Percentiles rank a stretch among this genome's conserved stretches.
Evolutionary conservation across 1,284 basidiomycete species (phyloP).

Genomic region (Coniophora puteana): DNA sequence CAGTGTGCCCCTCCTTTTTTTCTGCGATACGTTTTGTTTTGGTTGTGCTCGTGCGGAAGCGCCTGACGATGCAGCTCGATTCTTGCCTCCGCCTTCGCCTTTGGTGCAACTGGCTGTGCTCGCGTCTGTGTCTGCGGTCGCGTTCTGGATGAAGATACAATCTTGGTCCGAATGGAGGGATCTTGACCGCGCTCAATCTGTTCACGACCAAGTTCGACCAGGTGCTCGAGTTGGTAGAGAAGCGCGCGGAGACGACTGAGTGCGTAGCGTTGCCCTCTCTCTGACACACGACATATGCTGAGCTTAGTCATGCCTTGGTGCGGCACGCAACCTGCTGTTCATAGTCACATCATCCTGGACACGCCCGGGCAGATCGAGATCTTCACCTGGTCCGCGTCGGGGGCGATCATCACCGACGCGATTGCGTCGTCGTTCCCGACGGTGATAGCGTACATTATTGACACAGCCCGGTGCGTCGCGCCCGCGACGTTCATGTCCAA

Average conservation of each 20-base stretch:
- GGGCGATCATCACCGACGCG: conserved; percentile 98
- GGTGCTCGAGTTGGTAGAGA: conserved; percentile 90
- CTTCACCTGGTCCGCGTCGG: conserved; percentile 99
- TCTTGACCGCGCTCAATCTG: conserved; percentile 93
- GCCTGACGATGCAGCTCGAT: too few species aligned
- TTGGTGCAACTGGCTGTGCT: conserved; percentile 8
- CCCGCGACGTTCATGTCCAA: conserved; percentile 99
- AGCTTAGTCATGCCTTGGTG: conserved; percentile 1
- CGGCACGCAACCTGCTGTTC: not conserved
- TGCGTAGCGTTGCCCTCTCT: conserved; percentile 39
- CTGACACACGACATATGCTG: conserved; percentile 1
- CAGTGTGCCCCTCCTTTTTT: conserved; percentile 53
- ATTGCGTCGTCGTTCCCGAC: conserved; percentile 91
- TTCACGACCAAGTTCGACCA: conserved; percentile 99
- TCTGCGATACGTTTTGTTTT: too few species aligned
- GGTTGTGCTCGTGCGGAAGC: too few species aligned
- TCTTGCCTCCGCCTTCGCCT: conserved; percentile 10
- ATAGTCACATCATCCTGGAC: conserved; percentile 90
- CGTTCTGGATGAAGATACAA: conserved; percentile 71
- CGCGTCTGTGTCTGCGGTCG: conserved; percentile 16
- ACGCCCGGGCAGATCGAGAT: conserved; percentile 99
- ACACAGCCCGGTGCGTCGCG: conserved; percentile 92
- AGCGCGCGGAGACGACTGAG: conserved; percentile 86
- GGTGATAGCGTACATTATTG: conserved; percentile 95
- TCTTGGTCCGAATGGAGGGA: conserved; percentile 96